Evolutionary conservation across 2,329 filamentous ascomycete species (phyloP), one percentile per base, ranked within the genome.

Genomic region (Kalmusia sp.): DNA sequence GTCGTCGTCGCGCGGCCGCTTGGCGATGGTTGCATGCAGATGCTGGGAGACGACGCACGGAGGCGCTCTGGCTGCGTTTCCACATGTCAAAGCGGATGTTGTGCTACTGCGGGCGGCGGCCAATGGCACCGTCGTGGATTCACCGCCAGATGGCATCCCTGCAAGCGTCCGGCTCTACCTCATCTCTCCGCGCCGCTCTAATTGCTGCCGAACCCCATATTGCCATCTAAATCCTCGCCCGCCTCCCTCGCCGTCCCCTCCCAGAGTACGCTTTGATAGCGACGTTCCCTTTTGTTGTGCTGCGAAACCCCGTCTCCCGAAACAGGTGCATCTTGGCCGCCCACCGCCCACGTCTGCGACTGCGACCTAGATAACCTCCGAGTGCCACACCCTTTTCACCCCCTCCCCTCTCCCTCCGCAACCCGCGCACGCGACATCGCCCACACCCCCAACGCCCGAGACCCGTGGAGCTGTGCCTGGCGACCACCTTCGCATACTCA

Each of bases 141-240:
- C 30, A 38, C 52, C 22, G 52, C 38, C 44, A 38, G 19, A 43
- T 37, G n/a, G 6, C 7, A 39, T 25, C 39, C 52, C 19, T 45
- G 49, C 49, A 30, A 61, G 57, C 49, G 49, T 56, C 14, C 43
- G 53, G 55, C 41, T 52, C 52, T 48, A 49, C 40, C 40, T 55
- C 52, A 37, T 57, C 59, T 52, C 54, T 60, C 51, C 33, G 39
- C 41, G 58, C 54, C 53, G 50, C 59, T 58, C 55, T 64, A 58
- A 64, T 60, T 60, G 55, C 62, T 54, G 25, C 53, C 48, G 54
- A n/a, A 57, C 48, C 44, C 44, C 49, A 55, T 58, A 59, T 55
- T 59, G 40, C 38, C 30, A 61, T 58, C 65, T 62, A 66, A 61
- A 61, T 54, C 54, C 59, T 64, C 64, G 27, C 56, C 56, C 52